Base-by-base conservation (phyloP, 139 green algal genomes). In the Chlorella sp. region DNA sequence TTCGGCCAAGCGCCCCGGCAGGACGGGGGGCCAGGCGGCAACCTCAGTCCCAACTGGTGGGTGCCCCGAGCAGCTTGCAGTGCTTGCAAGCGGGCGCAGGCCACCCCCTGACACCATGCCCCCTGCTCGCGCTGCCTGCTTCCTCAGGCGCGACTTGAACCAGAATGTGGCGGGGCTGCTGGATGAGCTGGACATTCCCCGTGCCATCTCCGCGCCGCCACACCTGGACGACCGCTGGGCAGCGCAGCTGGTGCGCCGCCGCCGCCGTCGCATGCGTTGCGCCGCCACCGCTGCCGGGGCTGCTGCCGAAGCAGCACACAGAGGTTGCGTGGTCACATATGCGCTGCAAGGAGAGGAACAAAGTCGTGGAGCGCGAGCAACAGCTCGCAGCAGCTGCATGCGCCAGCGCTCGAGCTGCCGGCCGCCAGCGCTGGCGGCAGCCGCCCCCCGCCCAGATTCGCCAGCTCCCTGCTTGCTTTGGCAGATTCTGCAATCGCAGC, bases 191-290 rank as follows among this genome's bases (percentile, higher is more conserved):
- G 89, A 93, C n/a, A 79, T 90, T 44, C 95, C 91, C 19, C 82
- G 95, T 1, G 92, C 94, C 2, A 97, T 94, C 6, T 96, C 92
- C 2, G 93, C 94, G 7, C 95, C 95, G 14, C 95, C 95, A 5
- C 93, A 97, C 84, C 73, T 98, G 56, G 85, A 95, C 72, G 92
- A 97, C 58, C 89, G 90, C 30, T 94, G 89, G 90, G 86, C 54
- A 64, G 81, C 65, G 8, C 24, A 75, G 51, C 82, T 91, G 87
- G 91, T 94, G 81, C 85, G 89, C 65, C 56, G 69, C n/a, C 68
- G 65, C 32, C 28, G 46, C 36, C 51, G 51, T 60, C 65, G 58
- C 22, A 68, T 84, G 69, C 51, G 75, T 81, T 62, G 79, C 43
- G 43, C 34, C 28, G 70, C 38, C 62, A 19, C 11, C 28, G 56